A percentile compares a stretch with the other conserved stretches of the same genome.
Evolutionary conservation across 441 rosid species (phyloP).

Genomic region (Erodium chrysanthum): DNA sequence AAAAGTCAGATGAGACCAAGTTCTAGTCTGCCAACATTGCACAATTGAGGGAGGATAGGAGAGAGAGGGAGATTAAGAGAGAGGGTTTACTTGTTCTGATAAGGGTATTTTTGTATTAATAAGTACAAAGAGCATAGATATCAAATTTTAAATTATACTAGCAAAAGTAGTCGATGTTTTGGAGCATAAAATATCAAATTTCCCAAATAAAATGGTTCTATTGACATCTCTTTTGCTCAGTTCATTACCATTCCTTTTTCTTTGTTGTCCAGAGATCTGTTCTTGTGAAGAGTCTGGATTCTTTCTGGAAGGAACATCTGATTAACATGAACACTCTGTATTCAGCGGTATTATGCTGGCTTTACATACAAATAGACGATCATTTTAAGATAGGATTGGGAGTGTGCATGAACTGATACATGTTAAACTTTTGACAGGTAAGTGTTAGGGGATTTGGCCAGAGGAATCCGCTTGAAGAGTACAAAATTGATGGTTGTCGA

Average conservation of each 20-base stretch:
- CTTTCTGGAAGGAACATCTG: conserved; percentile 92
- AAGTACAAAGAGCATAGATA: too few species aligned
- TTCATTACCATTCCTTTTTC: conserved; percentile 1
- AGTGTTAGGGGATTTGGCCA: conserved; percentile 91
- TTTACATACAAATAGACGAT: conserved; percentile 6
- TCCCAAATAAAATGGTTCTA: neutral
- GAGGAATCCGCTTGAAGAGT: conserved; percentile 94
- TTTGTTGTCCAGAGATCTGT: conserved; percentile 61
- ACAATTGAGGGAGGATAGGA: too few species aligned
- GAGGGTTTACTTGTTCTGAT: too few species aligned
- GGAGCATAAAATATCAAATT: too few species aligned
- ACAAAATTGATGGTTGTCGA: conserved; percentile 89
- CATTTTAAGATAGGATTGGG: conserved; percentile 10
- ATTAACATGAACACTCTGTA: conserved; percentile 87
- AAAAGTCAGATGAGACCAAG: too few species aligned
- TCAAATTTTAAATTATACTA: too few species aligned
- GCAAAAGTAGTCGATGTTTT: too few species aligned
- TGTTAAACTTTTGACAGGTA: conserved; percentile 44
- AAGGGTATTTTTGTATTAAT: too few species aligned
- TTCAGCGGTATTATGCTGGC: conserved; percentile 52
- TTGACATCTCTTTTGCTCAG: neutral
- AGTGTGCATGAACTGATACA: conserved; percentile 20
- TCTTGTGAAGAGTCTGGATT: conserved; percentile 75
- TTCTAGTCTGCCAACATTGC: too few species aligned
- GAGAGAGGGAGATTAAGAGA: too few species aligned